Base-by-base conservation (phyloP, 2,329 filamentous ascomycete genomes). In the Aureobasidium sp. region DNA sequence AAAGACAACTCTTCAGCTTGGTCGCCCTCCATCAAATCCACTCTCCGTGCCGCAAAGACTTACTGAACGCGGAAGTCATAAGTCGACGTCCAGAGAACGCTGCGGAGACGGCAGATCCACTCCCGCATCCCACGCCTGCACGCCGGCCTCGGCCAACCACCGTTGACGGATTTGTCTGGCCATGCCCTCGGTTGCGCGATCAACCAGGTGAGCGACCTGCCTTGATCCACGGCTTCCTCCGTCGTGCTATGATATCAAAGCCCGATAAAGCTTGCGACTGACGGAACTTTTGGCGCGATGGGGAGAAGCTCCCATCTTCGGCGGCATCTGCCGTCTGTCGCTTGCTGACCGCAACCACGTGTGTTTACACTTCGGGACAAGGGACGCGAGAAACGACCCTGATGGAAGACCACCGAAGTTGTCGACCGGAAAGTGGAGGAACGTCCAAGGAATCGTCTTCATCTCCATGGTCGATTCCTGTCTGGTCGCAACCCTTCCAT, bases 91-190 rank as follows among this genome's bases (percentile, higher is more conserved):
- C 14, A n/a, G 5, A 14, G 17, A 42, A 53, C 6, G 37, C 36
- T 41, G 36, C 15, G 15, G 37, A 42, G n/a, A 44, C 37, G 52
- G 27, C 45, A 12, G 11, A 34, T 29, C 27, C 14, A 5, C 12
- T 3, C 20, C 27, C 39, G 27, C 45, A n/a, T 12, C 15, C 25
- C 37, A 22, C 52, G 27, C 17, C 39, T 34, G 4, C 5, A 5
- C 27, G 27, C 39, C 41, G 34, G 36, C 49, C 53, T 36, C 53
- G 53, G 51, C 51, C 55, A 58, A 48, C 42, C 55, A 48, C 55
- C 29, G 42, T 58, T 58, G 5, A 48, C 48, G 39, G 42, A 58
- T 58, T 58, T 58, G 55, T 58, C 55, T 58, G 31, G 42, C 20
- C 53, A 45, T 29, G 22, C n/a, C 52, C 27, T 42, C 27, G 52